Evolutionary conservation across 2,329 filamentous ascomycete genomes (phyloP), one percentile per base, ranked within the genome.

Genomic region (Fusarium agapanthi): DNA sequence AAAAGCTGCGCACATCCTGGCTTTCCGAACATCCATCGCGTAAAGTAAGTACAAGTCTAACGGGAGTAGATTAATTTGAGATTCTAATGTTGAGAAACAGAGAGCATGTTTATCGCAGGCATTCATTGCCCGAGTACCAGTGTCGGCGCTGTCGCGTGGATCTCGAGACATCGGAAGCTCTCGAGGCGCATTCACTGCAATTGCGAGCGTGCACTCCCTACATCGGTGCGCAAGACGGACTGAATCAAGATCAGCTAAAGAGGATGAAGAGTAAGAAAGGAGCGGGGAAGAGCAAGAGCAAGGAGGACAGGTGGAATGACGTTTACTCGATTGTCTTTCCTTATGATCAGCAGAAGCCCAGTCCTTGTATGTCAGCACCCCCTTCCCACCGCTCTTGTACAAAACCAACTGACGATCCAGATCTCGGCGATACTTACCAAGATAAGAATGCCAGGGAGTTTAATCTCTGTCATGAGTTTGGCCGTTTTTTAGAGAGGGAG

Each of bases 1-100:
- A 40, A 54, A 13, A n/a, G 24, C 24, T 54, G 50, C 3, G 24
- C 24, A 13, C 11, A 54, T 1, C 47, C 47, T 7, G 50, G 50
- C 5, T 54, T 7, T 8, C 4, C 4, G 4, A 3, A 16, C 34
- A 6, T 40, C 1, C 35, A n/a, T 7, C 50, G 50, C 0, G 3
- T 54, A 4, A 54, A 54, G 50, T 53, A 12, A 34, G 30, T n/a
- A n/a, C n/a, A n/a, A n/a, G n/a, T n/a, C n/a, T n/a, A n/a, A n/a
- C n/a, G n/a, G n/a, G n/a, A n/a, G n/a, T n/a, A n/a, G n/a, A n/a
- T n/a, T n/a, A n/a, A n/a, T n/a, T n/a, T n/a, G n/a, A n/a, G n/a
- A n/a, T n/a, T n/a, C n/a, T n/a, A n/a, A n/a, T n/a, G n/a, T n/a
- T n/a, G 28, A 30, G 28, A 30, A 30, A 30, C 11, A 51, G 48